Evolutionary conservation across 1,284 basidiomycete species (phyloP), one percentile per base, ranked within the genome.

Genomic region (Pseudozyma sp.): DNA sequence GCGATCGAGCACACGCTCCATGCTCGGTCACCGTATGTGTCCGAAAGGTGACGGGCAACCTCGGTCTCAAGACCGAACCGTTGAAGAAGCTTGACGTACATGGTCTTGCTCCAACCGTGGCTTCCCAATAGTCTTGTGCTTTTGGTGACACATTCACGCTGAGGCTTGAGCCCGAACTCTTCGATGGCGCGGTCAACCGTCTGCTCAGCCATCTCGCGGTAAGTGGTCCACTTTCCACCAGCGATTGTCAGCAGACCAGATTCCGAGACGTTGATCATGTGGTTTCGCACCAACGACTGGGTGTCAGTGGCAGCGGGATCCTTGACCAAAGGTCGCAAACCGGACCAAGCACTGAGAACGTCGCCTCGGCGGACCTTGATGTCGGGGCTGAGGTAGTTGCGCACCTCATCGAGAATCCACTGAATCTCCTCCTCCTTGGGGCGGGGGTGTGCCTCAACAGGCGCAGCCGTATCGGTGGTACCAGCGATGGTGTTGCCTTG

Each of bases 141-240:
- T 64, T 92, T 91, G 35, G 96, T 97, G 53, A 93, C 89, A 83
- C 93, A 96, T 11, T 68, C 80, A 19, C 82, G 81, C 68, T 79
- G 59, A 3, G 89, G 90, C 81, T 90, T 86, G 54, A 95, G 86
- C 36, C 86, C 87, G 86, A 93, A 97, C 59, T 89, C 89, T 85
- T 92, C 89, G 73, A 98, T 88, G 11, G 95, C 96, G 63, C 89
- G 88, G 86, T 98, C 93, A 51, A 98, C 92, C 0, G 94, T 93
- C 88, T 99, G 94, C 87, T 95, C 90, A 36, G 96, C 94, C 96
- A 98, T 98, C 55, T 92, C 92, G 36, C 83, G 80, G 86, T 98
- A 99, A 35, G 96, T 98, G 57, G 96, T 99, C 96, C 96, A 99
- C 86, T 98, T 99, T 6, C 96, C 96, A 50, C 96, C 96, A 8